Evolutionary conservation across 805 yeast species (phyloP).

Genomic region (Metschnikowia cerradonensis): DNA sequence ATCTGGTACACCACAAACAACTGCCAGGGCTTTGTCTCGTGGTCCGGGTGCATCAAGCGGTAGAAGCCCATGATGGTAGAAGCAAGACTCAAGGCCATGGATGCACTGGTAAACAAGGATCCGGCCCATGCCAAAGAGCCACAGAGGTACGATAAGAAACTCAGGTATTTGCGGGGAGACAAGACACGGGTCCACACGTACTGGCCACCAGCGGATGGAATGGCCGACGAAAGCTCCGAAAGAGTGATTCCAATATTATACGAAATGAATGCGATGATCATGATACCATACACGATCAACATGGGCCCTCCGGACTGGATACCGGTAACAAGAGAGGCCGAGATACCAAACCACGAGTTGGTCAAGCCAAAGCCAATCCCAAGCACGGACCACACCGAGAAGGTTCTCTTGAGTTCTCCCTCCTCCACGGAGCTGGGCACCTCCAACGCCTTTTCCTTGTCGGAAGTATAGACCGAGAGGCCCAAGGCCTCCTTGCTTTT

Average conservation of each 20-base stretch:
- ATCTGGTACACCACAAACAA: conserved; percentile 35
- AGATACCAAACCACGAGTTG: conserved; percentile 42
- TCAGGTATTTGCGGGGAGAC: conserved; percentile 35
- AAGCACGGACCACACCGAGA: conserved; percentile 36
- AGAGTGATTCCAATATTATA: conserved; percentile 36
- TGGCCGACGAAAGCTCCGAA: conserved; percentile 38
- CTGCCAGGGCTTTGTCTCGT: conserved; percentile 33
- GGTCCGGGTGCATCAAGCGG: conserved; percentile 33
- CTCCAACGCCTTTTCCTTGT: conserved; percentile 12
- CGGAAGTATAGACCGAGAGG: conserved; percentile 10
- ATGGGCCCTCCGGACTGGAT: conserved; percentile 42
- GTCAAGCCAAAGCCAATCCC: conserved; percentile 42
- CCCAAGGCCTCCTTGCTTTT: conserved; percentile 10
- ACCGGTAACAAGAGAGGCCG: conserved; percentile 38
- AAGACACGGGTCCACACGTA: conserved; percentile 40
- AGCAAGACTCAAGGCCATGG: conserved; percentile 36
- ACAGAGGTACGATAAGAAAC: conserved; percentile 36
- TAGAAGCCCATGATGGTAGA: conserved; percentile 35
- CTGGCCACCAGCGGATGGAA: conserved; percentile 42
- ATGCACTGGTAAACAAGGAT: conserved; percentile 37
- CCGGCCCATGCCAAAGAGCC: conserved; percentile 44
- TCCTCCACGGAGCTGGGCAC: conserved; percentile 8
- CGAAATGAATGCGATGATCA: conserved; percentile 35
- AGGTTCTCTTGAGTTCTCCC: conserved; percentile 32
- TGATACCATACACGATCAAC: conserved; percentile 38